Evolutionary conservation across 371 early-diverging fungal species (phyloP).

Genomic region (Batrachochytrium dendrobatidis): DNA sequence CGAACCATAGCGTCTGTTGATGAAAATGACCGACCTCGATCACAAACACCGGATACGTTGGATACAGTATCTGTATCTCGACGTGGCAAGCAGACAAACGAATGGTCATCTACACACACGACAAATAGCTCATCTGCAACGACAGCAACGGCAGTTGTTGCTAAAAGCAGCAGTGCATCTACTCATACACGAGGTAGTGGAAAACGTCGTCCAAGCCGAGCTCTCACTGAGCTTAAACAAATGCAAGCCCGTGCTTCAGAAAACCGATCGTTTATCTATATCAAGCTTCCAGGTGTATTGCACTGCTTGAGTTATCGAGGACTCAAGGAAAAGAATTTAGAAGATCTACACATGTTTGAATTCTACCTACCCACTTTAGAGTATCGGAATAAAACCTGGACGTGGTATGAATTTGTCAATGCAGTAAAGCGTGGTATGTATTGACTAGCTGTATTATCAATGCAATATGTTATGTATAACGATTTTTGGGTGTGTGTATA

Average conservation of each 20-base stretch:
- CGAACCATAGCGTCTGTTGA: neutral
- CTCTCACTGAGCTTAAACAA: constrained; percentile 35
- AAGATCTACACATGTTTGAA: constrained; percentile 60
- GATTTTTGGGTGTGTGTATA: neutral
- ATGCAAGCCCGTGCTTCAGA: constrained; percentile 65
- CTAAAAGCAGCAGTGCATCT: neutral
- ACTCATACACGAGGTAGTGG: neutral
- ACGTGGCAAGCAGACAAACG: too few species aligned
- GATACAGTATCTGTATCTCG: too few species aligned
- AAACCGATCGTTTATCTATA: constrained; percentile 65
- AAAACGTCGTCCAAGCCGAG: neutral
- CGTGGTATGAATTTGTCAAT: constrained; percentile 58
- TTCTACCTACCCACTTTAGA: constrained; percentile 67
- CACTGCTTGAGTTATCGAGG: constrained; percentile 67
- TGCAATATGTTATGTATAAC: neutral
- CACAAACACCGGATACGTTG: neutral
- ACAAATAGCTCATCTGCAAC: neutral
- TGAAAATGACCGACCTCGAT: neutral
- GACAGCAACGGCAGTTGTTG: neutral
- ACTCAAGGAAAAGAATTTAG: constrained; percentile 60
- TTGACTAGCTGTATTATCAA: neutral
- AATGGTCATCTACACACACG: too few species aligned
- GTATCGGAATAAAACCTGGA: constrained; percentile 70
- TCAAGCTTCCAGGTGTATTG: constrained; percentile 59
- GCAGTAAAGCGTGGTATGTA: constrained; percentile 50